These are phyloP conservation scores for Naganishia cerealis DNA, from an alignment of 1,284 basidiomycete species.

Conservation along the genomic window DNA sequence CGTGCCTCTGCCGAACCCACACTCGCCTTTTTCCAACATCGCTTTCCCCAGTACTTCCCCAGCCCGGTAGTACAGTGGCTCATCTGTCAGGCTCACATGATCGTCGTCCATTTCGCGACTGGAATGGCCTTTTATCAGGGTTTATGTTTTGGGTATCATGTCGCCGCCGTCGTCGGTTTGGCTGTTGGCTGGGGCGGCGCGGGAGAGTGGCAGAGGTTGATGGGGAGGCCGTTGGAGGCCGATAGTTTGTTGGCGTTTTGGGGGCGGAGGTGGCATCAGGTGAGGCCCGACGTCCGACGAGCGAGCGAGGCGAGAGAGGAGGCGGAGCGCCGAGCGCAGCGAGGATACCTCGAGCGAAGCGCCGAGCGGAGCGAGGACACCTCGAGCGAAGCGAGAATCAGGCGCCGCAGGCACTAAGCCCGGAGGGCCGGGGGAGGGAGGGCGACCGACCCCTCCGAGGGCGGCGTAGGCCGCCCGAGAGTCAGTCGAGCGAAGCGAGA, in stretches of 20 bases:
- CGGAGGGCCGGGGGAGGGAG: no score
- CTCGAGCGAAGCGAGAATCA: no score
- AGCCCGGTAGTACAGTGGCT: conserved; percentile 36
- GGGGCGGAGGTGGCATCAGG: conserved; percentile 54
- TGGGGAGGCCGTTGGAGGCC: conserved; percentile 45
- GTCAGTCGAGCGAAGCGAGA: no score
- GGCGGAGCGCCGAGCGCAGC: no score
- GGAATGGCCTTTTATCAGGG: conserved; percentile 38
- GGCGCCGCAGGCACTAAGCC: no score
- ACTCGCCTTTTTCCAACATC: not conserved
- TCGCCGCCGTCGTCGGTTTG: conserved; percentile 38
- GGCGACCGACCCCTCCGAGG: no score
- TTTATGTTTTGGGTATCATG: conserved; percentile 47
- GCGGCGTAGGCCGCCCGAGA: no score
- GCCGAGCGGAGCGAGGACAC: no score
- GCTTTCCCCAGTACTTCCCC: conserved; percentile 3
- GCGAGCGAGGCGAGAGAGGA: no score
- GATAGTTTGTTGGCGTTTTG: conserved; percentile 51
- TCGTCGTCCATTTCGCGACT: conserved; percentile 39
- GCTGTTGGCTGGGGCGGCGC: conserved; percentile 41
- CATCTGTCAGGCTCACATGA: conserved; percentile 42
- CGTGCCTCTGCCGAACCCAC: conserved; percentile 3
- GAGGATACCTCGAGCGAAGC: no score
- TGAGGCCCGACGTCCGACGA: not conserved
- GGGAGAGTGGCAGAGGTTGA: conserved; percentile 48